These are phyloP conservation scores for Reutealis trisperma DNA, from an alignment of 345 rosid species.

Conservation along the genomic window DNA sequence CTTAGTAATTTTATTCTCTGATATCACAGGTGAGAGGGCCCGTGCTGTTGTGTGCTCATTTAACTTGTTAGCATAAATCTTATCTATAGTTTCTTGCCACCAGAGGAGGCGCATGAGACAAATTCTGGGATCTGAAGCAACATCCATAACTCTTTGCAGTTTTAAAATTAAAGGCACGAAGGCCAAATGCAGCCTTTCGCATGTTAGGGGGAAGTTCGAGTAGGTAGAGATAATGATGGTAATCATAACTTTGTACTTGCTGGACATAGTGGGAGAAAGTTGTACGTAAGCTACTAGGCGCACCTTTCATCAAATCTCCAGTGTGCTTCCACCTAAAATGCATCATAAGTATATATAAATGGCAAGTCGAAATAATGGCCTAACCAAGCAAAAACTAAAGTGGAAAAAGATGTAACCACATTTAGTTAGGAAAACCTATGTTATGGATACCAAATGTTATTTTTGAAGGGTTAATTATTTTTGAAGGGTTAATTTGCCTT, in stretches of 20 bases:
- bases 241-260: constrained; percentile 89
- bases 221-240: constrained; percentile 96
- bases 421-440: too few relatives aligned
- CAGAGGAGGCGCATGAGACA: constrained; percentile 90
- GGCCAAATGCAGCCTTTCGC: constrained; percentile 91
- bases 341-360: neutral
- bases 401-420: too few relatives aligned
- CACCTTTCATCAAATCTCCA: constrained; percentile 55
- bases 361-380: neutral
- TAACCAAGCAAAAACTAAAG: too few relatives aligned
- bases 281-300: constrained; percentile 52
- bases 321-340: constrained; percentile 28
- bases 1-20: constrained; percentile 64
- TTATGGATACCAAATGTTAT: too few relatives aligned
- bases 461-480: too few relatives aligned
- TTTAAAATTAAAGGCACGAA: constrained; percentile 89
- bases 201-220: constrained; percentile 76
- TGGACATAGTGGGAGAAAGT: constrained; percentile 85
- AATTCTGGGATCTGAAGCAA: constrained; percentile 86
- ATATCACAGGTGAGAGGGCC: constrained; percentile 71
- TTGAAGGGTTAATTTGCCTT: too few relatives aligned
- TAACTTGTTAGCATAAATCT: constrained; percentile 61
- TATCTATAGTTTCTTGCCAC: constrained; percentile 96
- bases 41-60: constrained; percentile 79
- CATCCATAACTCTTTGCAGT: constrained; percentile 91